Conservation (phyloP, 1,139 yeast genomes). For the Candida sojae region DNA sequence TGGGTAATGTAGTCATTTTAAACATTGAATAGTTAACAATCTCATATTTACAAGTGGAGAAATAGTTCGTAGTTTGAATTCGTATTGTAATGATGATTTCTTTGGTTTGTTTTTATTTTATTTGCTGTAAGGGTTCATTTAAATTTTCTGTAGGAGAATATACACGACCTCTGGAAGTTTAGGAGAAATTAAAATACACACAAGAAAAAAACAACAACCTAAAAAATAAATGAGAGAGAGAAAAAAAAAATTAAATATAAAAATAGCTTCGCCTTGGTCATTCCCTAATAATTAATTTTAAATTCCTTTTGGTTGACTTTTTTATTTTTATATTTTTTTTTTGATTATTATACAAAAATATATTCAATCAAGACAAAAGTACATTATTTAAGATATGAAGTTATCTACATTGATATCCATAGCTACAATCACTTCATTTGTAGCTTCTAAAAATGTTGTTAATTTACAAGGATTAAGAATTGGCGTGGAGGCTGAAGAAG, state of each 20-base stretch:
- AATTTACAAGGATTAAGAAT: conserved; percentile 12
- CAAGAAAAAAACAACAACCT: too few relatives aligned
- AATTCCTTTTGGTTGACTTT: too few relatives aligned
- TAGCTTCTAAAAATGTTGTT: conserved; percentile 19
- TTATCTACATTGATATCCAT: conserved; percentile 6
- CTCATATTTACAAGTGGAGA: too few relatives aligned
- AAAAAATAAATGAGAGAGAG: background rate
- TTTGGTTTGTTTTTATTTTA: too few relatives aligned
- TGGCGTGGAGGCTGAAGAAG: conserved; percentile 4
- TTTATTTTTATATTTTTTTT: background rate
- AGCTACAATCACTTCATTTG: conserved; percentile 7
- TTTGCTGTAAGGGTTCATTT: too few relatives aligned
- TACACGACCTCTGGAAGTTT: too few relatives aligned
- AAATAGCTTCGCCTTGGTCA: background rate
- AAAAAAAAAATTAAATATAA: background rate
- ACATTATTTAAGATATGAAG: conserved; percentile 6
- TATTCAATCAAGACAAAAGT: background rate
- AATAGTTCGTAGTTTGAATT: too few relatives aligned
- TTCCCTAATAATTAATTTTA: too few relatives aligned
- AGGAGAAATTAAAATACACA: too few relatives aligned
- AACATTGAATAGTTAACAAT: background rate
- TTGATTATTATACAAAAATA: background rate
- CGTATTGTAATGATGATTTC: too few relatives aligned
- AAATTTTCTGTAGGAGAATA: too few relatives aligned
- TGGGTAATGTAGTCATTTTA: too few relatives aligned